phyloP scores from a whole-genome alignment of 2,329 filamentous ascomycete genomes.

The Balansia obtecta region DNA sequence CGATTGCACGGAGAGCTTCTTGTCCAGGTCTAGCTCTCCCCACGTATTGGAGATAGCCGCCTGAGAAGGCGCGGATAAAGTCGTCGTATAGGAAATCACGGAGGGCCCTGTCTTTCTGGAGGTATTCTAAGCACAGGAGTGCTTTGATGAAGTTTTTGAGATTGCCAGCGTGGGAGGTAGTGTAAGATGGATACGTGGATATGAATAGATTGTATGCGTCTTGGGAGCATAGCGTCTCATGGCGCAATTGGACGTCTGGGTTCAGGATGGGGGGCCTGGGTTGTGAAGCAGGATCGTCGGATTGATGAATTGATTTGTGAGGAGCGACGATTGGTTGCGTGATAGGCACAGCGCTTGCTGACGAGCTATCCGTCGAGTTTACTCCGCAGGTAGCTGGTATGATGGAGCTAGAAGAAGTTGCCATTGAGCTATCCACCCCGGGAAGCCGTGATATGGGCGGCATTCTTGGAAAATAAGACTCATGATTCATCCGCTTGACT shows the following conservation, averaged over 20 bases:
- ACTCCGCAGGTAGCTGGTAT: constrained; percentile 14
- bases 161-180: constrained; percentile 24
- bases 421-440: constrained; percentile 14
- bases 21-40: constrained; percentile 12
- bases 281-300: neutral
- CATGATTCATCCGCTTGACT: neutral
- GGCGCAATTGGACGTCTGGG: neutral
- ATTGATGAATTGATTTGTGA: neutral
- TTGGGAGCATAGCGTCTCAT: neutral
- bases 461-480: constrained; percentile 7
- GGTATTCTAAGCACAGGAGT: constrained; percentile 29
- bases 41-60: constrained; percentile 30
- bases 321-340: neutral
- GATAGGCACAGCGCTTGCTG: neutral
- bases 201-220: constrained; percentile 25
- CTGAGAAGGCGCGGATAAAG: constrained; percentile 33
- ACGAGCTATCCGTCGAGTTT: constrained; percentile 1
- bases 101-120: constrained; percentile 21
- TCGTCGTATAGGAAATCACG: constrained; percentile 38
- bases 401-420: constrained; percentile 17
- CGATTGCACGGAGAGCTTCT: constrained; percentile 23
- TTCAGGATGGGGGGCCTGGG: neutral
- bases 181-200: constrained; percentile 31
- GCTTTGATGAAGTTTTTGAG: constrained; percentile 31
- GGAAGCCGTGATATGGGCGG: constrained; percentile 11